A percentile compares a stretch with the other conserved stretches of the same genome.
Conservation (phyloP, 805 yeast genomes). For the Pichia rugopelliculosa region DNA sequence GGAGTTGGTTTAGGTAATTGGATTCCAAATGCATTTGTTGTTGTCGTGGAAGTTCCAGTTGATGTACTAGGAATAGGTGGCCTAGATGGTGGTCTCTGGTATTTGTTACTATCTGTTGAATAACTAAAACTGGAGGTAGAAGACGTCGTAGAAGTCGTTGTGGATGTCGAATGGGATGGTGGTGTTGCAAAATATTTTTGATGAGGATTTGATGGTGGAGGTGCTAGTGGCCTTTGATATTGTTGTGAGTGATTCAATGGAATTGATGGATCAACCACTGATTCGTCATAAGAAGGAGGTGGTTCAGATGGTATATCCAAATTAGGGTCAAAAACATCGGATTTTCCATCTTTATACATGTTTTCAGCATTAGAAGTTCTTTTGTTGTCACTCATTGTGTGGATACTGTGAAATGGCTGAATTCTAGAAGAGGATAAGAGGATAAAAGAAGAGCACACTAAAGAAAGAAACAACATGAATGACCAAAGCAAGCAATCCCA, state of each 20-base stretch:
- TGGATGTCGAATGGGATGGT: background rate
- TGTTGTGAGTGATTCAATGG: constrained; percentile 9
- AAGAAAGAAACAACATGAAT: background rate
- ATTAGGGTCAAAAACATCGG: constrained; percentile 12
- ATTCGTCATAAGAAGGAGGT: constrained; percentile 46
- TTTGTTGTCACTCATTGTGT: background rate
- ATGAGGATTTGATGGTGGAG: no score
- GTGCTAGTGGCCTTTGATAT: constrained; percentile 2
- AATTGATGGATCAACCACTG: constrained; percentile 12
- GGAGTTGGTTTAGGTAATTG: constrained; percentile 11
- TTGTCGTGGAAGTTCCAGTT: background rate
- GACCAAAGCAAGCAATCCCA: no score
- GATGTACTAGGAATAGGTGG: background rate
- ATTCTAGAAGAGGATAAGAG: no score
- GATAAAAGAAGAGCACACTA: background rate
- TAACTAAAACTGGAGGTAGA: background rate
- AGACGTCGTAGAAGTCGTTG: background rate
- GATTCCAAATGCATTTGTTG: no score
- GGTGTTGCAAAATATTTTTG: no score
- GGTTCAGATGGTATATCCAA: constrained; percentile 19
- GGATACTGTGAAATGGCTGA: background rate
- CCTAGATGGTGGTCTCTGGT: constrained; percentile 1
- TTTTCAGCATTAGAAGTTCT: background rate
- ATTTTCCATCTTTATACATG: no score
- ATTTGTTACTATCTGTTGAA: background rate